These are phyloP conservation scores for Heterobasidion occidentale DNA, from an alignment of 1,284 basidiomycete genomes.

Conservation along the genomic window DNA sequence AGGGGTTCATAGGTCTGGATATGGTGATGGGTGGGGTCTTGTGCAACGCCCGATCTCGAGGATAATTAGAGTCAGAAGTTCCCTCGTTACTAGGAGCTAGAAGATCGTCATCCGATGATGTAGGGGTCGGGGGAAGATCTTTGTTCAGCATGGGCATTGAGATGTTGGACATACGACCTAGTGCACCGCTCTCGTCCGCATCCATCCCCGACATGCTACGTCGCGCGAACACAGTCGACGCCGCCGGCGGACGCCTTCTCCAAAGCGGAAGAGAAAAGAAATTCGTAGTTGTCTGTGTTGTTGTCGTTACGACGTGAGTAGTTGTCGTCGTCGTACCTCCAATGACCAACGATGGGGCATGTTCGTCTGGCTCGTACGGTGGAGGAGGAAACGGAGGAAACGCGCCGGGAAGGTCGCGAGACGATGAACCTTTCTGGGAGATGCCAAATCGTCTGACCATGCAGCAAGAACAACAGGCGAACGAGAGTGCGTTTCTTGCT, in stretches of 20 bases:
- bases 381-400: constrained; percentile 30
- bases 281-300: constrained; percentile 42
- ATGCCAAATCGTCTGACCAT: constrained; percentile 32
- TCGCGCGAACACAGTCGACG: constrained; percentile 14
- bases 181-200: constrained; percentile 22
- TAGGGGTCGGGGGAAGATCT: constrained; percentile 59
- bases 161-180: constrained; percentile 8
- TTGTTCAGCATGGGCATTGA: constrained; percentile 41
- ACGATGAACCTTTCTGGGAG: constrained; percentile 20
- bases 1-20: constrained; percentile 4
- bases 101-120: constrained; percentile 10
- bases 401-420: constrained; percentile 13
- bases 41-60: neutral
- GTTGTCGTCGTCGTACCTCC: constrained; percentile 13
- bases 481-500: neutral
- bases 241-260: constrained; percentile 41
- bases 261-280: constrained; percentile 62
- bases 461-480: constrained; percentile 5
- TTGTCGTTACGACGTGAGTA: constrained; percentile 42
- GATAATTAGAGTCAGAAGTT: neutral
- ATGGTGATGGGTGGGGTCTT: neutral
- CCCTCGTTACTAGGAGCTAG: neutral
- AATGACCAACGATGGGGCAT: constrained; percentile 23
- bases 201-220: constrained; percentile 11
- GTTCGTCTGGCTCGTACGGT: constrained; percentile 29